Conservation (phyloP, 2,329 filamentous ascomycete species). For the Phialocephala subalpina region DNA sequence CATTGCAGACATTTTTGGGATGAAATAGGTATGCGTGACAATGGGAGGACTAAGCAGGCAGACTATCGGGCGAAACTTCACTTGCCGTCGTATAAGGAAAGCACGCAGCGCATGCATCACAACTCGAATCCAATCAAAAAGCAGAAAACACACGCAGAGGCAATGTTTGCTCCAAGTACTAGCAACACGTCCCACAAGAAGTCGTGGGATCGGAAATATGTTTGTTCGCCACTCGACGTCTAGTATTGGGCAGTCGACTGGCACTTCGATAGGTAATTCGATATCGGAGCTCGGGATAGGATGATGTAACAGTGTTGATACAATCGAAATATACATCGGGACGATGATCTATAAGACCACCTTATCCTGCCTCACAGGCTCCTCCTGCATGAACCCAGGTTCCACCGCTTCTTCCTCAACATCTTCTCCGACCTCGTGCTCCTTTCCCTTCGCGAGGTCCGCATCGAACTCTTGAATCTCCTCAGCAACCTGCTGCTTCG, state of each 20-base stretch:
- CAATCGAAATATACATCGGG: slow-evolving; percentile 15
- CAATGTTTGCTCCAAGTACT: neutral
- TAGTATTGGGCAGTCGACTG: neutral
- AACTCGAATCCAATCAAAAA: neutral
- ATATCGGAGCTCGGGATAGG: neutral
- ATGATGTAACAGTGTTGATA: slow-evolving; percentile 12
- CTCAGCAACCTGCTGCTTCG: slow-evolving; percentile 40
- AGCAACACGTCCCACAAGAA: neutral
- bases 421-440: slow-evolving; percentile 48
- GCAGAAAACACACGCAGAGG: neutral
- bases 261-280: neutral
- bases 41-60: neutral
- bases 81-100: neutral
- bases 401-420: slow-evolving; percentile 49
- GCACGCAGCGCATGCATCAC: neutral
- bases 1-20: neutral
- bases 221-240: neutral
- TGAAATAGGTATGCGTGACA: neutral
- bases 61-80: no score
- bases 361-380: slow-evolving; percentile 43
- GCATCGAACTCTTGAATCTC: slow-evolving; percentile 50
- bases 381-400: slow-evolving; percentile 44
- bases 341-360: slow-evolving; percentile 32
- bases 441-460: slow-evolving; percentile 52
- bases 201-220: neutral